These are phyloP conservation scores for Russula emetica DNA, from an alignment of 768 basidiomycete species.

Conservation along the genomic window DNA sequence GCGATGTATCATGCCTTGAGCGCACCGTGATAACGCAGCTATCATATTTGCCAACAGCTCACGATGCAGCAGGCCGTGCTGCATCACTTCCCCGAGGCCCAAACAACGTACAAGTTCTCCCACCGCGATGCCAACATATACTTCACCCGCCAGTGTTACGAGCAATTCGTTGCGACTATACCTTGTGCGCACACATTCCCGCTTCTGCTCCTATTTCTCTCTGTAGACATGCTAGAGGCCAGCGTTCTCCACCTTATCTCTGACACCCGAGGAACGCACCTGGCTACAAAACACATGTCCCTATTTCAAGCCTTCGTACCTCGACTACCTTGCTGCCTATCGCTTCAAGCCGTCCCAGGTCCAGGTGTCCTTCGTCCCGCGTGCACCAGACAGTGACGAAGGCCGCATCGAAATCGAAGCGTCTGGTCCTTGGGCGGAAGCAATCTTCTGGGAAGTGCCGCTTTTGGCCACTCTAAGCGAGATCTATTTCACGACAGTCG, in stretches of 20 bases:
- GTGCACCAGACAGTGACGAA: slow-evolving; percentile 29
- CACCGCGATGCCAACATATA: slow-evolving; percentile 62
- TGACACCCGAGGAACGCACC: slow-evolving; percentile 56
- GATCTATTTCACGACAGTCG: slow-evolving; percentile 72
- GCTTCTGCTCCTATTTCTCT: neutral
- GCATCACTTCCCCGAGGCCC: slow-evolving; percentile 65
- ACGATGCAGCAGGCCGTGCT: slow-evolving; percentile 95
- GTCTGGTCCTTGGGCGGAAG: slow-evolving; percentile 69
- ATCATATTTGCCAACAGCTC: slow-evolving; percentile 44
- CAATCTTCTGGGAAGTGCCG: slow-evolving; percentile 95
- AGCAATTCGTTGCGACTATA: slow-evolving; percentile 52
- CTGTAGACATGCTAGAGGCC: neutral
- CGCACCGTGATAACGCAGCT: slow-evolving; percentile 2
- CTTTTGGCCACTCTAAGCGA: slow-evolving; percentile 91
- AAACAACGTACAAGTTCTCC: slow-evolving; percentile 75
- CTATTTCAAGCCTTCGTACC: slow-evolving; percentile 66
- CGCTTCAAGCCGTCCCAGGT: slow-evolving; percentile 76
- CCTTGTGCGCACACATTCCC: slow-evolving; percentile 43
- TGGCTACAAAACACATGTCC: slow-evolving; percentile 72
- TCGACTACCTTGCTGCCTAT: slow-evolving; percentile 67
- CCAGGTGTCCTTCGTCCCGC: slow-evolving; percentile 56
- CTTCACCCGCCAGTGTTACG: slow-evolving; percentile 64
- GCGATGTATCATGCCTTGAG: neutral
- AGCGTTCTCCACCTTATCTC: slow-evolving; percentile 65
- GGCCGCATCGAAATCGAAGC: slow-evolving; percentile 74